These are phyloP conservation scores for Flaveria brownii DNA, from an alignment of 129 eudicot species.

Conservation along the genomic window DNA sequence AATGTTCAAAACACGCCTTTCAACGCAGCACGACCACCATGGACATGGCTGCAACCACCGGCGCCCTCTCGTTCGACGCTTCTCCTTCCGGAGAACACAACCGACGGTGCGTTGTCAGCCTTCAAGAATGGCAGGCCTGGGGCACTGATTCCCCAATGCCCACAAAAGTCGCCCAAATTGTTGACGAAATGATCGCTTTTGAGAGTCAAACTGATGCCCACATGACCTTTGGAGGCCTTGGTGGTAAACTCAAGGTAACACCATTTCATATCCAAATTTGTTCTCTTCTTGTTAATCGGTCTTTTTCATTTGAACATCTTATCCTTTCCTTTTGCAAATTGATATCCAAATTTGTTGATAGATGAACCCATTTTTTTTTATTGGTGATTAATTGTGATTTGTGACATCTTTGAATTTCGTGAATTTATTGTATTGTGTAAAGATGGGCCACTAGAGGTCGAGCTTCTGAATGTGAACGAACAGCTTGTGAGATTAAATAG, in stretches of 20 bases:
- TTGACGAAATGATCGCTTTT: slow-evolving; percentile 59
- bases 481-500: too few relatives aligned
- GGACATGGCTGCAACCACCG: not conserved
- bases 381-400: not conserved
- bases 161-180: slow-evolving; percentile 57
- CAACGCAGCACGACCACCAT: too few relatives aligned
- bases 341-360: not conserved
- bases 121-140: slow-evolving; percentile 91
- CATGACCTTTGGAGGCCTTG: slow-evolving; percentile 84
- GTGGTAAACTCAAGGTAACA: slow-evolving; percentile 69
- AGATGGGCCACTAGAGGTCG: not conserved
- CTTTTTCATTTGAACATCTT: not conserved
- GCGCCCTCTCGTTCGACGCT: slow-evolving; percentile 7
- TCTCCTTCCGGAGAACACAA: slow-evolving; percentile 12
- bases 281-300: not conserved
- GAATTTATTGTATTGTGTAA: not conserved
- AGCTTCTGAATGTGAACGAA: not conserved
- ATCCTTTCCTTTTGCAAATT: slow-evolving; percentile 1
- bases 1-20: too few relatives aligned
- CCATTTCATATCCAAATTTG: slow-evolving; percentile 2
- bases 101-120: slow-evolving; percentile 39
- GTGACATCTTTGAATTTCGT: not conserved
- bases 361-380: too few relatives aligned
- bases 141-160: slow-evolving; percentile 81
- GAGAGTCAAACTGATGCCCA: slow-evolving; percentile 52